Conservation (phyloP, 2,329 filamentous ascomycete species). For the Pezicula neosporulosa region DNA sequence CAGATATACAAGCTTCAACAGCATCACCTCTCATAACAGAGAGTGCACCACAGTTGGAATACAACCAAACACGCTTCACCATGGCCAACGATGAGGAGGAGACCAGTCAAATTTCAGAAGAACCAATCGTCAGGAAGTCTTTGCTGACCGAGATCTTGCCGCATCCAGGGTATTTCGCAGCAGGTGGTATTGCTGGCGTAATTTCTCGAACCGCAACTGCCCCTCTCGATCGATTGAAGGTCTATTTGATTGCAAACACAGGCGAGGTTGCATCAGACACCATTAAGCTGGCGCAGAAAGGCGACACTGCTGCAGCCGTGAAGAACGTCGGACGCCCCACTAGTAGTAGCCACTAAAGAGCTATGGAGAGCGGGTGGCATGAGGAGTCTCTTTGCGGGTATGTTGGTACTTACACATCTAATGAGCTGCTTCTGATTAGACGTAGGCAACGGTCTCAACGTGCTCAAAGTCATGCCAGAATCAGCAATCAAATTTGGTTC, state of each 20-base stretch:
- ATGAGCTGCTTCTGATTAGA: slow-evolving; percentile 10
- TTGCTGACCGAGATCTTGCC: slow-evolving; percentile 48
- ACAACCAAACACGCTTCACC: slow-evolving; percentile 2
- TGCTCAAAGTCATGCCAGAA: slow-evolving; percentile 97
- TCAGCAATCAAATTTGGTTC: slow-evolving; percentile 98
- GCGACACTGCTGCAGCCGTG: slow-evolving; percentile 60
- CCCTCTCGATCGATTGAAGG: slow-evolving; percentile 93
- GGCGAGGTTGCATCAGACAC: slow-evolving; percentile 49
- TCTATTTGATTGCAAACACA: slow-evolving; percentile 94
- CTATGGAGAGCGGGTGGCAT: slow-evolving; percentile 84
- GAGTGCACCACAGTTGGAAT: slow-evolving; percentile 9
- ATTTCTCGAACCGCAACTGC: slow-evolving; percentile 94
- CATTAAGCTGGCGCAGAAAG: slow-evolving; percentile 66
- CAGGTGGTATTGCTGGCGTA: slow-evolving; percentile 90
- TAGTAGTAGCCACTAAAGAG: slow-evolving; percentile 70
- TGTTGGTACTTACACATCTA: slow-evolving; percentile 26
- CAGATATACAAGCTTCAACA: slow-evolving; percentile 1
- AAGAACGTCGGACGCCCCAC: slow-evolving; percentile 63
- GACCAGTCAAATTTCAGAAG: slow-evolving; percentile 7
- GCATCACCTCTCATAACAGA: slow-evolving; percentile 11
- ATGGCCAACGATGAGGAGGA: slow-evolving; percentile 7
- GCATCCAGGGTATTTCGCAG: slow-evolving; percentile 95
- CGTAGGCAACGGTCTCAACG: slow-evolving; percentile 89
- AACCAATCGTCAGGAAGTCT: slow-evolving; percentile 14
- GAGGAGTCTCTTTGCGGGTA: slow-evolving; percentile 89